These are phyloP conservation scores for Lactarius deliciosus DNA, from an alignment of 768 basidiomycete genomes.

Conservation along the genomic window DNA sequence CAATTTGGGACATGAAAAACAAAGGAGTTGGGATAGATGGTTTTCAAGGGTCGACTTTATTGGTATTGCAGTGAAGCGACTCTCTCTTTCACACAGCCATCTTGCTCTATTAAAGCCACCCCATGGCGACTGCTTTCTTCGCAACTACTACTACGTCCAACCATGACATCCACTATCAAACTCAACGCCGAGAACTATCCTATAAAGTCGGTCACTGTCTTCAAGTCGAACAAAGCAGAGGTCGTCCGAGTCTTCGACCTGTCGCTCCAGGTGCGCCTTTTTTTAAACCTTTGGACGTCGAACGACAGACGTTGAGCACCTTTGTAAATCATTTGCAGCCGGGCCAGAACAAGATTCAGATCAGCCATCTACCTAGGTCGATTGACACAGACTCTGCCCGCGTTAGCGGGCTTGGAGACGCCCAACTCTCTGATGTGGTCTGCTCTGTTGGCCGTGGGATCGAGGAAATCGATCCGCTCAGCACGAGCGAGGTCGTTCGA, in stretches of 20 bases:
- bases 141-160: not conserved
- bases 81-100: too few species aligned
- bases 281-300: too few species aligned
- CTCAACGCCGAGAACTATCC: constrained; percentile 38
- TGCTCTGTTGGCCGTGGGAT: constrained; percentile 41
- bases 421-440: constrained; percentile 56
- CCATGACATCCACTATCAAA: constrained; percentile 16
- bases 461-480: constrained; percentile 30
- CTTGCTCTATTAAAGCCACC: too few species aligned
- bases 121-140: too few species aligned
- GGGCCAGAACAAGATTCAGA: constrained; percentile 53
- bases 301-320: too few species aligned
- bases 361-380: constrained; percentile 48
- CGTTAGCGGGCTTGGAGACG: constrained; percentile 49
- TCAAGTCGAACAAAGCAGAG: constrained; percentile 56
- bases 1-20: too few species aligned
- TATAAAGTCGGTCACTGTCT: constrained; percentile 56
- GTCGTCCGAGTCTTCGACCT: constrained; percentile 51
- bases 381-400: constrained; percentile 55
- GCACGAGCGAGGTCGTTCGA: constrained; percentile 30
- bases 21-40: too few species aligned
- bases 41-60: too few species aligned
- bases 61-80: too few species aligned
- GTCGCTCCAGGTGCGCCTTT: constrained; percentile 46
- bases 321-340: constrained; percentile 37